Evolutionary conservation across 108 stramenopile genomes (phyloP), one percentile per base, ranked within the genome.

Genomic region (Mediolabrus comicus): DNA sequence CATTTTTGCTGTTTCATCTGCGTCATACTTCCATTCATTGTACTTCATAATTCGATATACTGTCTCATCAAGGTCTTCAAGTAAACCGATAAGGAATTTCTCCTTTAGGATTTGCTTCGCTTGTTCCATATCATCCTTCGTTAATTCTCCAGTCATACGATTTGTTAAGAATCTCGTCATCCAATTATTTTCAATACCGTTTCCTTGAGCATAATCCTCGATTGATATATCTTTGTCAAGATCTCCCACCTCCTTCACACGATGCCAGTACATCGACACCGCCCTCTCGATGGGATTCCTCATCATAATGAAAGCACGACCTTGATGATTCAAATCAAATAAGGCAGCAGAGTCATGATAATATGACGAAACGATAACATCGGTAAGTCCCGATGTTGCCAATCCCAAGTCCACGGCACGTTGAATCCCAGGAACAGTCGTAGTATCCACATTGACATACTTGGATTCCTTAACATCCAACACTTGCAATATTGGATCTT

Each of bases 111-210:
- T 70, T 31, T 75, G 62, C 57, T 82, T 75, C 1, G 84, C 84
- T 34, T 62, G 62, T 16, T 82, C 81, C 54, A 84, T 53, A 65
- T 82, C 72, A 1, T 72, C 54, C 34, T 79, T 79, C 32, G 72
- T 84, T n/a, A 84, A 39, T 33, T 79, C 80, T 27, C 84, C 84
- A 41, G 72, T 58, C 84, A 82, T 82, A 0, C 55, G 36, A 57
- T 79, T 69, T 10, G 76, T 67, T n/a, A 84, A 39, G 49, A 79
- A 82, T 13, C 81, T 31, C 16, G 52, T 49, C 73, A 84, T 71
- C 84, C 84, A 84, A 34, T 84, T 84, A 39, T 82, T 74, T 67
- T 84, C 83, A 55, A 81, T 78, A 17, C 80, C 80, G 51, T 81
- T 71, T n/a, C 83, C 32, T 57, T 30, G 66, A 3, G 74, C 84